phyloP scores from a whole-genome alignment of 345 rosid species.

The Raphanus sativus region DNA sequence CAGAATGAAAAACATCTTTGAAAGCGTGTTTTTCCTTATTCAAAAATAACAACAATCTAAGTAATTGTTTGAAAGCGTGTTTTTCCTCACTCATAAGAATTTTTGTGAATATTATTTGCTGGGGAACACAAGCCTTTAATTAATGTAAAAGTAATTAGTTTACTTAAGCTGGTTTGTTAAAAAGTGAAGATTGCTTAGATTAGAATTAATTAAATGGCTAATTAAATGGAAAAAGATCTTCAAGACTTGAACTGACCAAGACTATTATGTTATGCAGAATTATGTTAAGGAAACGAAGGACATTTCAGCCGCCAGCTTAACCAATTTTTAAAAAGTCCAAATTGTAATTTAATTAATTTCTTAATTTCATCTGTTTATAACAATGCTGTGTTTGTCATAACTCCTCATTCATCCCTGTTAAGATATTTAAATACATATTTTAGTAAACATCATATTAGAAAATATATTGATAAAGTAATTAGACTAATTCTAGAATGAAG shows the following conservation, averaged over 20 bases:
- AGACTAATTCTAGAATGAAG: too few relatives aligned
- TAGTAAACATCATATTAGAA: too few relatives aligned
- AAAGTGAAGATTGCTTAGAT: not conserved
- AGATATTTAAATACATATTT: too few relatives aligned
- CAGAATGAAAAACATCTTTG: too few relatives aligned
- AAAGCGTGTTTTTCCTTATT: too few relatives aligned
- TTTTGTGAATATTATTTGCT: not conserved
- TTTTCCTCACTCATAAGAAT: too few relatives aligned
- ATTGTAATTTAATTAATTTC: not conserved
- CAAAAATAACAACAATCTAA: too few relatives aligned
- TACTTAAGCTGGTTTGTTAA: not conserved
- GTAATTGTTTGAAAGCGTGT: too few relatives aligned
- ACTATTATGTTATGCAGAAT: not conserved
- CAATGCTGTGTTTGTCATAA: not conserved
- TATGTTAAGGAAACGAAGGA: conserved; percentile 19
- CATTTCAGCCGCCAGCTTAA: conserved; percentile 28
- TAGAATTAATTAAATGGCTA: not conserved
- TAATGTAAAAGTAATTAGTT: not conserved
- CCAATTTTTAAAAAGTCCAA: conserved; percentile 25
- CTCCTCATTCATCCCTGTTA: too few relatives aligned
- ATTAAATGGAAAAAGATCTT: not conserved
- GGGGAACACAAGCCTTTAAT: not conserved
- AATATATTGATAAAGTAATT: too few relatives aligned
- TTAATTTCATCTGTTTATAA: conserved; percentile 1
- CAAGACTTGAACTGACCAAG: conserved; percentile 23